These are phyloP conservation scores for Suillus discolor DNA, from an alignment of 768 basidiomycete species.

Conservation along the genomic window DNA sequence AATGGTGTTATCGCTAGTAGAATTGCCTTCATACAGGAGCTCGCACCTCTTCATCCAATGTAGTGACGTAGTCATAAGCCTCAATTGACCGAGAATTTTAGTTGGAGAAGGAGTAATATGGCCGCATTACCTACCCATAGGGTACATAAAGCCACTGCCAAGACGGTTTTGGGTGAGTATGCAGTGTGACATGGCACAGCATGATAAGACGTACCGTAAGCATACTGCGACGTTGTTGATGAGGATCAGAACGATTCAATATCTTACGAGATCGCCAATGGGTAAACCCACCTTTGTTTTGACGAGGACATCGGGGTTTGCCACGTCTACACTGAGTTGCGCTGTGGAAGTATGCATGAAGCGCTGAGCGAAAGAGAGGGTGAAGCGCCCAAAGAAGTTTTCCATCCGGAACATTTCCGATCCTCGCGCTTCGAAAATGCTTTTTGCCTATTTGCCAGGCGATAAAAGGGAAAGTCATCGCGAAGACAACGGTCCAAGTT, in stretches of 20 bases:
- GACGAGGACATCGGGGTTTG: background rate
- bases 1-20: background rate
- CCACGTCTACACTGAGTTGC: background rate
- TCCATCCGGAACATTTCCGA: background rate
- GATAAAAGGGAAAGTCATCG: background rate
- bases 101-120: background rate
- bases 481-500: slow-evolving; percentile 4
- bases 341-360: background rate
- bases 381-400: background rate
- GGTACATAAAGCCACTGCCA: background rate
- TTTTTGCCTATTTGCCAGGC: background rate
- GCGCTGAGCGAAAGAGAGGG: background rate
- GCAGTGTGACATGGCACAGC: background rate
- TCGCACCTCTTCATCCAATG: slow-evolving; percentile 10
- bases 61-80: slow-evolving; percentile 7
- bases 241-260: background rate
- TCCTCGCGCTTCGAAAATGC: background rate
- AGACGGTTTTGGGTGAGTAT: background rate
- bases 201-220: background rate
- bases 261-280: background rate
- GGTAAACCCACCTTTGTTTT: background rate
- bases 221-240: background rate
- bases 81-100: background rate
- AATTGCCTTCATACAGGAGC: background rate
- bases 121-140: slow-evolving; percentile 3